Base-by-base conservation (phyloP, 2,329 filamentous ascomycete species). In the Colletotrichum chlorophyti region DNA sequence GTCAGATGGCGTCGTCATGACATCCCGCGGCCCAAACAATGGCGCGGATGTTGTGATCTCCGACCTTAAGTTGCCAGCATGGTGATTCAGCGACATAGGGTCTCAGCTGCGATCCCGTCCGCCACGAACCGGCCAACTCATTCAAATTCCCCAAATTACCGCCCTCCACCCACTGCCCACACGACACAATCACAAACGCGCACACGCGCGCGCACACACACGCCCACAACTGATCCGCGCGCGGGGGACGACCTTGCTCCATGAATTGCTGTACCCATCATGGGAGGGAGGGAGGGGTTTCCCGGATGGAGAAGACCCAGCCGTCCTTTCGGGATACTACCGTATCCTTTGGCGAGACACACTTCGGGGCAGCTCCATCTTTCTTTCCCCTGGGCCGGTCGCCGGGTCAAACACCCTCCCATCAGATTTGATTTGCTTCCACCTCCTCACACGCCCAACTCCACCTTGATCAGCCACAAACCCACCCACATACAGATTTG, bases 241-340 rank as follows among this genome's bases (percentile, higher is more conserved):
- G 58, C 52, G 58, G 37, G 57, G 40, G 35, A 58, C 32, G 46
- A 58, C 45, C 53, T 23, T 54, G 50, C 35, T n/a, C 31, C 24
- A 42, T 53, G 41, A 41, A 47, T 58, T 29, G 21, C 41, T 35
- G 35, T 35, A 50, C 53, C 43, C 55, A 38, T 59, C 26, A 29
- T 49, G 55, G 17, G 8, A 31, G 51, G 57, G 43, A 37, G 55
- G 51, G n/a, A n/a, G n/a, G n/a, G n/a, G n/a, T n/a, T n/a, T n/a
- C n/a, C 29, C 38, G 24, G 27, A 40, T 53, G 35, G 55, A 50
- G 51, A 48, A 45, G 37, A 11, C 55, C 45, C 19, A 43, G 29
- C 23, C 45, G 26, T 42, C 51, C 43, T 57, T 45, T 60, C 51
- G 57, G 57, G 38, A 54, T 49, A 40, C 31, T 31, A 50, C 57